phyloP scores from a whole-genome alignment of 164 flowering plant genomes.

The Annona squamosa region DNA sequence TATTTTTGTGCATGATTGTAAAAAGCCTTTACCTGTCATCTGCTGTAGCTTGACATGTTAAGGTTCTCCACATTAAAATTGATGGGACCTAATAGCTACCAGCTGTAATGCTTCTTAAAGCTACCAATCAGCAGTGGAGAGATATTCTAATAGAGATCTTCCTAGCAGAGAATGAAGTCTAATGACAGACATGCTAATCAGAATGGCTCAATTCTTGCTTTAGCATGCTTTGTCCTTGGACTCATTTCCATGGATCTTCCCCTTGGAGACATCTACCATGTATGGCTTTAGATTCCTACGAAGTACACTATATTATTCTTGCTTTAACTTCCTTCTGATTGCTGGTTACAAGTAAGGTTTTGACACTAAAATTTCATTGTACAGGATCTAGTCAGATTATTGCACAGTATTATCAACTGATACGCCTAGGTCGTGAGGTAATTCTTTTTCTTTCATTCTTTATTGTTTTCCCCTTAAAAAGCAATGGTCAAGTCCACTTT shows the following conservation, averaged over 20 bases:
- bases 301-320: not conserved
- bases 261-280: too few species aligned
- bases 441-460: not conserved
- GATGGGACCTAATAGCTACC: not conserved
- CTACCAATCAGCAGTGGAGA: not conserved
- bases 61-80: too few species aligned
- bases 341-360: not conserved
- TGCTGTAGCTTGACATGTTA: too few species aligned
- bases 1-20: too few species aligned
- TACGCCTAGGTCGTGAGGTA: conserved; percentile 67
- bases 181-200: not conserved
- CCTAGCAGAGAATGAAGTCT: not conserved
- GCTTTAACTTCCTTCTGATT: not conserved
- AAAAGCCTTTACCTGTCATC: too few species aligned
- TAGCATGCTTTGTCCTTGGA: not conserved
- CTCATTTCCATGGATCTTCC: not conserved
- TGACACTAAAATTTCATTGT: not conserved
- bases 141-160: not conserved
- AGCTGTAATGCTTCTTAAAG: not conserved
- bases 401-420: conserved; percentile 70
- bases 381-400: conserved; percentile 67
- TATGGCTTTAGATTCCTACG: not conserved
- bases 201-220: not conserved
- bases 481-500: too few species aligned
- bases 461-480: not conserved